A percentile compares a stretch with the other conserved stretches of the same genome.
phyloP scores from a whole-genome alignment of 1,284 basidiomycete species.

The Tylopilus orsonianus region DNA sequence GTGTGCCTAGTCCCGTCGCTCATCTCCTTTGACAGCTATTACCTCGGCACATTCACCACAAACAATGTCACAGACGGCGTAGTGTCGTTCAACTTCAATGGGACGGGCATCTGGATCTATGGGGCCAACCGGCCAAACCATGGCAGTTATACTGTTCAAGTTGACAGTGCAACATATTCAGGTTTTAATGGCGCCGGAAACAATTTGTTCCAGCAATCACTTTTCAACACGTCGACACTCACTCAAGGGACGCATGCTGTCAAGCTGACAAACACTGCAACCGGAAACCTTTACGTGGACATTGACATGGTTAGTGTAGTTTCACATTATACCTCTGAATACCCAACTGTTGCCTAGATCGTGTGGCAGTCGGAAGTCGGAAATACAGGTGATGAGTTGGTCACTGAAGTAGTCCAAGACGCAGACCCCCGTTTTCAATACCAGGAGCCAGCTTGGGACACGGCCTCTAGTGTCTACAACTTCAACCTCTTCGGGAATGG shows the following conservation, averaged over 20 bases:
- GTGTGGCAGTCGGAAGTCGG: slow-evolving; percentile 34
- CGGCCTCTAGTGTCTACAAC: slow-evolving; percentile 18
- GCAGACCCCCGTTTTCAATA: slow-evolving; percentile 33
- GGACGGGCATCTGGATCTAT: slow-evolving; percentile 36
- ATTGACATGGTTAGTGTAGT: slow-evolving; percentile 34
- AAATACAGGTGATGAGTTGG: slow-evolving; percentile 17
- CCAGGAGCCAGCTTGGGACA: slow-evolving; percentile 26
- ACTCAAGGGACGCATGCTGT: slow-evolving; percentile 29
- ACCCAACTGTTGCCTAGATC: slow-evolving; percentile 17
- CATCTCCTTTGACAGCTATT: slow-evolving; percentile 26
- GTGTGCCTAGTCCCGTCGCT: neutral
- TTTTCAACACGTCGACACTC: slow-evolving; percentile 32
- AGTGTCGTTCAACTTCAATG: slow-evolving; percentile 37
- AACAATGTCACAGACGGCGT: slow-evolving; percentile 29
- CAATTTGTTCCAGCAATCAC: slow-evolving; percentile 26
- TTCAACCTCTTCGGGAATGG: slow-evolving; percentile 28
- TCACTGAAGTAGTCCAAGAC: slow-evolving; percentile 24
- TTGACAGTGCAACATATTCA: slow-evolving; percentile 27
- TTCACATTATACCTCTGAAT: too few relatives aligned
- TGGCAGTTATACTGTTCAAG: slow-evolving; percentile 34
- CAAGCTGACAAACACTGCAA: slow-evolving; percentile 32
- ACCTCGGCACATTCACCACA: slow-evolving; percentile 32
- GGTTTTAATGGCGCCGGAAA: slow-evolving; percentile 9
- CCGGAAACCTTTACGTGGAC: slow-evolving; percentile 24
- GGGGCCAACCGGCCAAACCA: slow-evolving; percentile 34